Base-by-base conservation (phyloP, 352 stramenopile genomes). In the Phytophthora citricola region DNA sequence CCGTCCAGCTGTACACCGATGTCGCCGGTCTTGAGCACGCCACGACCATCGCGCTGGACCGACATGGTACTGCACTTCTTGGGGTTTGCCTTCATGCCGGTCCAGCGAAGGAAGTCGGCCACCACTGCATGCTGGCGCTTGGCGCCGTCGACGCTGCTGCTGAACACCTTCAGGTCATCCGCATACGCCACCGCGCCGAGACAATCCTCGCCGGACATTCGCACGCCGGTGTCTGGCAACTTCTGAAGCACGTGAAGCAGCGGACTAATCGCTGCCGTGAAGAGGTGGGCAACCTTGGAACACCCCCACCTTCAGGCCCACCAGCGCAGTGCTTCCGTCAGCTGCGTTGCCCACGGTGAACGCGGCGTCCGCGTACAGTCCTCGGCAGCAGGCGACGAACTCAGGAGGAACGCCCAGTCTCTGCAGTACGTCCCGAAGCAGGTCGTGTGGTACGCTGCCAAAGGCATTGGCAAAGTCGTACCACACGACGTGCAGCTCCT, bases 381-480 rank as follows among this genome's bases (percentile, higher is more conserved):
- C 54, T 8, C 22, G 6, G 34, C 59, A 73, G 20, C 39, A n/a
- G 2, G 26, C 58, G 2, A 75, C 17, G 34, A 64, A 69, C 0
- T 24, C 31, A 0, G 9, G 1, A 0, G 51, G 27, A 0, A 75
- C 60, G 6, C 70, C 61, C 0, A 68, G 26, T 20, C 31, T 24
- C 41, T 17, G 4, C 3, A 79, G 39, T 10, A 49, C 31, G 0
- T 50, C 34, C 71, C 71, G 71, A 1, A 73, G 45, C 17, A 71
- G 49, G 0, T 12, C 12, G n/a, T 63, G 47, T 5, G 59, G 61
- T 1, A 79, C 36, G 29, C 54, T 72, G 0, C 66, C 66, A 22
- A 79, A 73, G 1, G 62, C 66, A n/a, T 71, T 66, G 10, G 34
- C 14, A 0, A 75, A 20, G 50, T 73, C 71, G 34, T 75, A 79